Percentiles rank a stretch among this genome's conserved stretches.
phyloP scores from a whole-genome alignment of 2,329 filamentous ascomycete species.

The Thielaviopsis populi region DNA sequence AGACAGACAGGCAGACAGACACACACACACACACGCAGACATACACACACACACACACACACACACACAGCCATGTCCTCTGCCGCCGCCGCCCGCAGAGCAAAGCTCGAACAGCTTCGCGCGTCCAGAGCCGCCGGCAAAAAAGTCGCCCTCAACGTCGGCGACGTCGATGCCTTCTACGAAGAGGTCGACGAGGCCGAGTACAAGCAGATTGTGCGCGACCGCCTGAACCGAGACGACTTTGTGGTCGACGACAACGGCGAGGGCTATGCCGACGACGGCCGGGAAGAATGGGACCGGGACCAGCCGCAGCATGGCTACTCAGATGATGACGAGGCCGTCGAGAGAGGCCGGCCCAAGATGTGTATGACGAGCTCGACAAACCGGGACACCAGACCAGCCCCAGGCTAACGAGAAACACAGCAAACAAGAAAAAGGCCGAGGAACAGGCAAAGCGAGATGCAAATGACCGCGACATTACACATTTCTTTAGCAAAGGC shows the following conservation, averaged over 20 bases:
- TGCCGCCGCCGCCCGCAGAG: conserved; percentile 28
- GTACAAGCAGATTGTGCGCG: conserved; percentile 90
- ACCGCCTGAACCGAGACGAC: conserved; percentile 81
- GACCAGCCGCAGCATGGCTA: conserved; percentile 54
- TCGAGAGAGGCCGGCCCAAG: conserved; percentile 32
- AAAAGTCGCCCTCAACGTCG: conserved; percentile 75
- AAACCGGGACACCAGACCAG: no score
- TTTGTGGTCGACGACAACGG: conserved; percentile 98
- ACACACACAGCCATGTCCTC: conserved; percentile 27
- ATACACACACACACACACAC: not conserved
- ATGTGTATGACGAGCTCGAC: no score
- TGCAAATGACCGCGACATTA: conserved; percentile 80
- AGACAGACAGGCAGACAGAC: not conserved
- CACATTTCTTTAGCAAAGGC: conserved; percentile 82
- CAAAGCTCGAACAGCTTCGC: conserved; percentile 60
- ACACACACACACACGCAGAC: not conserved
- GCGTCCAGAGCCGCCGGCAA: conserved; percentile 79
- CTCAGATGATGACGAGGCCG: conserved; percentile 49
- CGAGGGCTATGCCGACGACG: conserved; percentile 91
- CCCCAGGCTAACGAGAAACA: conserved; percentile 10
- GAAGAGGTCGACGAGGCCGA: conserved; percentile 94
- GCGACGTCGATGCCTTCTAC: conserved; percentile 73
- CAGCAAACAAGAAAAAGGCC: conserved; percentile 75
- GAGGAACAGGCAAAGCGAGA: conserved; percentile 75
- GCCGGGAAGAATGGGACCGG: conserved; percentile 84